Conservation (phyloP, 352 stramenopile genomes). For the Pythium phragmitis region DNA sequence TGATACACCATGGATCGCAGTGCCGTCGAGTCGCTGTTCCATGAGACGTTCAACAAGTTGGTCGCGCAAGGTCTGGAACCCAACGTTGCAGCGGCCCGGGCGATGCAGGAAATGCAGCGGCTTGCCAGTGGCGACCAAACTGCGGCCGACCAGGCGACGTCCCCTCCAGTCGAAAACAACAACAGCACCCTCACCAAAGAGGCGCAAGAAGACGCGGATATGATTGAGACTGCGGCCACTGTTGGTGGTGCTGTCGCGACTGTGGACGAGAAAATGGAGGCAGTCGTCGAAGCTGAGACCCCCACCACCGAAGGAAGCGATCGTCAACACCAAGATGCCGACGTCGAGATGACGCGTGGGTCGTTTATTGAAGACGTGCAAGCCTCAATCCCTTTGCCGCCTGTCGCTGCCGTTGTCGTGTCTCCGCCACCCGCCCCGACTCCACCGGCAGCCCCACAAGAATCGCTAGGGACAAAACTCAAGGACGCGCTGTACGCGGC, state of each 20-base stretch:
- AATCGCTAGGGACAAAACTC: conserved; percentile 41
- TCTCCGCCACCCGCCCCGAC: conserved; percentile 15
- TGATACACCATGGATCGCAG: conserved; percentile 19
- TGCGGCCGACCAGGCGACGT: not conserved
- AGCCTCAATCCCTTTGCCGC: not conserved
- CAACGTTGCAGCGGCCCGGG: conserved; percentile 57
- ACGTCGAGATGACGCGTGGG: conserved; percentile 51
- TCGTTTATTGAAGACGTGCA: conserved; percentile 23
- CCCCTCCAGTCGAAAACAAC: not conserved
- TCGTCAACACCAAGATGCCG: conserved; percentile 16
- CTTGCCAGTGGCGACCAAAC: conserved; percentile 1
- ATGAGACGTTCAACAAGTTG: conserved; percentile 45
- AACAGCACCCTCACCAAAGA: not conserved
- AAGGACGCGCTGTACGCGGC: conserved; percentile 43
- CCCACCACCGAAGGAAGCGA: not conserved
- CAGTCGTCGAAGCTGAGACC: not conserved
- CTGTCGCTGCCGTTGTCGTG: not conserved
- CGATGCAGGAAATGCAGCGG: conserved; percentile 56
- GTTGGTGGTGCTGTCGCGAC: not conserved
- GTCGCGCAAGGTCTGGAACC: conserved; percentile 50
- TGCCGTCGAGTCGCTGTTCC: conserved; percentile 41
- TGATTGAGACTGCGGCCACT: conserved; percentile 19
- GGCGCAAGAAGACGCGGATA: conserved; percentile 8
- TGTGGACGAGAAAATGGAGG: conserved; percentile 15
- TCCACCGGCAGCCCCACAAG: not conserved